A percentile compares a stretch with the other conserved stretches of the same genome.
Evolutionary conservation across 2,329 filamentous ascomycete species (phyloP).

Genomic region (Colletotrichum ledebouriae): DNA sequence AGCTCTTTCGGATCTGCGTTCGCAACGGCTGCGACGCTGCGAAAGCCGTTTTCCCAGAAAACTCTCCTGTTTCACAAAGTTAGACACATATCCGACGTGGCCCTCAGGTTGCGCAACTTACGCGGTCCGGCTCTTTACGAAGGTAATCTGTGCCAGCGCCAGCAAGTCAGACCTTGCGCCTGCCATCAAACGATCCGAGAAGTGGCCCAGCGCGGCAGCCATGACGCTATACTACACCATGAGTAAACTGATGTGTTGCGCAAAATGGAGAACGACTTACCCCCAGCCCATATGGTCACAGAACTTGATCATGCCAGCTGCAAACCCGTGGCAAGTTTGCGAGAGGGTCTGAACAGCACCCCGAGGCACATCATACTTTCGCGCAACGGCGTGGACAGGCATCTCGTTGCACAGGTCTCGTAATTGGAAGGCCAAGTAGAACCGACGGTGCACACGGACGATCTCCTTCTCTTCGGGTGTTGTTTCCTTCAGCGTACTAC

Average conservation of each 20-base stretch:
- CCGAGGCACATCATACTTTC: conserved; percentile 78
- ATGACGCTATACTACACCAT: conserved; percentile 65
- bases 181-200: conserved; percentile 79
- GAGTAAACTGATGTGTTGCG: conserved; percentile 18
- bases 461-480: conserved; percentile 71
- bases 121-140: conserved; percentile 83
- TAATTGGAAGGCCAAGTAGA: conserved; percentile 82
- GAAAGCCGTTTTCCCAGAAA: conserved; percentile 83
- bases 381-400: conserved; percentile 76
- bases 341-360: conserved; percentile 79
- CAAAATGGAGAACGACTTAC: conserved; percentile 53
- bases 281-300: conserved; percentile 83
- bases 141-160: conserved; percentile 78
- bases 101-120: conserved; percentile 49
- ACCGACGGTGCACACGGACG: conserved; percentile 76
- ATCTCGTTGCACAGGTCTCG: conserved; percentile 83
- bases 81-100: conserved; percentile 21
- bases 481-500: conserved; percentile 73
- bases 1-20: conserved; percentile 77
- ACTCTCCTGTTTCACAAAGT: conserved; percentile 57
- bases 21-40: conserved; percentile 75
- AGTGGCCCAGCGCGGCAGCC: conserved; percentile 80
- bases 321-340: conserved; percentile 83
- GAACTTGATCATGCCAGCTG: conserved; percentile 83
- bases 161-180: conserved; percentile 79